Conservation (phyloP, 768 basidiomycete species). For the Suillus americanus region DNA sequence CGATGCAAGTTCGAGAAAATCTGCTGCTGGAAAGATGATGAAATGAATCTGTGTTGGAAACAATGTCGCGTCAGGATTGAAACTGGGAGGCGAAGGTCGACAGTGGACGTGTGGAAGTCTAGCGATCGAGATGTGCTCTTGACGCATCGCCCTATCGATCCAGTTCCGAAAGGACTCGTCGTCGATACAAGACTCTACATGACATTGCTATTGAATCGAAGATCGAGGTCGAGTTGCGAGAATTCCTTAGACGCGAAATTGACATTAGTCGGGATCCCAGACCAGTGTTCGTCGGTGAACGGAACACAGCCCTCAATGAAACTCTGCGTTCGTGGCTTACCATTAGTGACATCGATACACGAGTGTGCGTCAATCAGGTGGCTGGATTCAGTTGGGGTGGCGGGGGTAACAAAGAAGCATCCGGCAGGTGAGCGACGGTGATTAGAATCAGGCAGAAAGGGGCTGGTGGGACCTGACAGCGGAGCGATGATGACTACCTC, state of each 20-base stretch:
- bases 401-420: background rate
- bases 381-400: background rate
- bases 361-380: background rate
- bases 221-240: background rate
- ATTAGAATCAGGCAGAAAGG: background rate
- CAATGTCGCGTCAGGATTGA: background rate
- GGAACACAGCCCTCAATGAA: background rate
- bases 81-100: background rate
- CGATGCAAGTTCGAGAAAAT: background rate
- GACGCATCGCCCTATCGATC: background rate
- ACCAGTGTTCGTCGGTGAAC: background rate
- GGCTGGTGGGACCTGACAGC: background rate
- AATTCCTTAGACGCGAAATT: background rate
- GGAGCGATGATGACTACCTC: background rate
- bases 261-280: background rate
- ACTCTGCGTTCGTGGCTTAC: background rate
- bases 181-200: background rate
- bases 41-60: background rate
- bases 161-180: background rate
- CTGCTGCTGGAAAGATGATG: background rate
- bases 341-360: background rate
- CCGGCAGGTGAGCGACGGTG: constrained; percentile 1
- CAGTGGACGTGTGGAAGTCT: background rate
- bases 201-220: background rate
- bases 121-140: background rate